A percentile compares a stretch with the other conserved stretches of the same genome.
phyloP scores from a whole-genome alignment of 345 rosid genomes.

The Durio zibethinus region DNA sequence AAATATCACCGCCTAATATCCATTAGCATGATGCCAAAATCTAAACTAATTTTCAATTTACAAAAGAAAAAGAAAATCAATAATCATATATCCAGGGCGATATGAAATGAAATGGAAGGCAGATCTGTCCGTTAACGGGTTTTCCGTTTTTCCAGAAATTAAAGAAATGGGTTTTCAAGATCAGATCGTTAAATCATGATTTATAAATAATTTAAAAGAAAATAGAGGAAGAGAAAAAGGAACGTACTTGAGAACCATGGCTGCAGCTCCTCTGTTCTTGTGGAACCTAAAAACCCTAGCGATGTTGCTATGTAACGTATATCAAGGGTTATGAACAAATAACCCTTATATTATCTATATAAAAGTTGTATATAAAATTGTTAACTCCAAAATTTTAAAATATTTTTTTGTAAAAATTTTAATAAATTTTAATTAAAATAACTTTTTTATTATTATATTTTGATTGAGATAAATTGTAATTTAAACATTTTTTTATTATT shows the following conservation, averaged over 20 bases:
- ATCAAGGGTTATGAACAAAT: background rate
- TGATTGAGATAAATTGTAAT: no score
- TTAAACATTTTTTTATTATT: no score
- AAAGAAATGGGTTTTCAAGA: background rate
- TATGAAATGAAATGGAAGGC: background rate
- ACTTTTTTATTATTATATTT: no score
- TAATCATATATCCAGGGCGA: background rate
- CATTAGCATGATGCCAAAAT: no score
- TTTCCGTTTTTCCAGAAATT: background rate
- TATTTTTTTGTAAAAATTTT: no score
- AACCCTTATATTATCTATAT: conserved; percentile 1
- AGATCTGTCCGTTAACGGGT: background rate
- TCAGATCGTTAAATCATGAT: background rate
- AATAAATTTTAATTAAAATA: no score
- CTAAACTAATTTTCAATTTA: no score
- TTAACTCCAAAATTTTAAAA: no score
- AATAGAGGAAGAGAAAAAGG: background rate
- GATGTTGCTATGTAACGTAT: background rate
- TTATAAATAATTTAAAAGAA: background rate
- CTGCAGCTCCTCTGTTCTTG: conserved; percentile 7
- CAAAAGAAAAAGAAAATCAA: no score
- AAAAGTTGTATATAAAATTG: no score
- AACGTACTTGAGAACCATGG: conserved; percentile 53
- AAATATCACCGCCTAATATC: no score
- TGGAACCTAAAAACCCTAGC: conserved; percentile 22